Evolutionary conservation across 495 filamentous ascomycete genomes (phyloP).

Genomic region (Pseudoneurospora amorphoporcata): DNA sequence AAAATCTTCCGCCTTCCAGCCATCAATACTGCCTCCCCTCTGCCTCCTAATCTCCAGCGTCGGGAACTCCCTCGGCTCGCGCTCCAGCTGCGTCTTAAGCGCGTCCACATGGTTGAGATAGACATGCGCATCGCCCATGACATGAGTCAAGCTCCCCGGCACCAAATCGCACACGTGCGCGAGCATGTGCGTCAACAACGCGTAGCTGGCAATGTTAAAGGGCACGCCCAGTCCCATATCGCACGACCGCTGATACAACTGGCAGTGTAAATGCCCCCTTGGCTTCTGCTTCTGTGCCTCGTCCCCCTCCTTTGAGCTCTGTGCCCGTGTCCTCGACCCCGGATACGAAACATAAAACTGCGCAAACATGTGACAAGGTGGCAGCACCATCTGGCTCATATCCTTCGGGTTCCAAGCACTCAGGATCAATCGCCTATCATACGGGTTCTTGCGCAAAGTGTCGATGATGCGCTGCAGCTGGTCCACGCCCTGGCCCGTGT

Average conservation of each 20-base stretch:
- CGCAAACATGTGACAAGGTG: constrained; percentile 98
- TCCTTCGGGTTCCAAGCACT: constrained; percentile 90
- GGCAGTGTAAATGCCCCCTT: constrained; percentile 64
- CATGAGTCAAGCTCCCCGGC: constrained; percentile 77
- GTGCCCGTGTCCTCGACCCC: constrained; percentile 9
- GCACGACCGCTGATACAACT: constrained; percentile 87
- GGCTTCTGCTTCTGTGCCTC: constrained; percentile 25
- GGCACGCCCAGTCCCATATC: constrained; percentile 97
- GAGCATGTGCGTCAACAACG: constrained; percentile 85
- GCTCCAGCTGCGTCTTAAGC: constrained; percentile 62
- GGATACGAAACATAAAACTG: constrained; percentile 94
- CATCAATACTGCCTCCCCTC: constrained; percentile 61
- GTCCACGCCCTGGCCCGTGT: constrained; percentile 80
- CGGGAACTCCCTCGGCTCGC: constrained; percentile 77
- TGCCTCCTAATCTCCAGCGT: constrained; percentile 58
- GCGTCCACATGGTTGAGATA: constrained; percentile 91
- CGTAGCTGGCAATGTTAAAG: constrained; percentile 95
- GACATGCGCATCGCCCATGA: constrained; percentile 94
- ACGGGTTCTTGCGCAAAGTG: constrained; percentile 71
- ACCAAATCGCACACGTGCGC: constrained; percentile 75
- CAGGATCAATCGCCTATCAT: constrained; percentile 81
- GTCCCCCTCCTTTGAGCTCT: constrained; percentile 11
- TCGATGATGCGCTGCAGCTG: constrained; percentile 79
- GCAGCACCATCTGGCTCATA: constrained; percentile 80
- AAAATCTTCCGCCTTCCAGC: constrained; percentile 83